Conservation (phyloP, 164 flowering plant species). For the Saururus chinensis region DNA sequence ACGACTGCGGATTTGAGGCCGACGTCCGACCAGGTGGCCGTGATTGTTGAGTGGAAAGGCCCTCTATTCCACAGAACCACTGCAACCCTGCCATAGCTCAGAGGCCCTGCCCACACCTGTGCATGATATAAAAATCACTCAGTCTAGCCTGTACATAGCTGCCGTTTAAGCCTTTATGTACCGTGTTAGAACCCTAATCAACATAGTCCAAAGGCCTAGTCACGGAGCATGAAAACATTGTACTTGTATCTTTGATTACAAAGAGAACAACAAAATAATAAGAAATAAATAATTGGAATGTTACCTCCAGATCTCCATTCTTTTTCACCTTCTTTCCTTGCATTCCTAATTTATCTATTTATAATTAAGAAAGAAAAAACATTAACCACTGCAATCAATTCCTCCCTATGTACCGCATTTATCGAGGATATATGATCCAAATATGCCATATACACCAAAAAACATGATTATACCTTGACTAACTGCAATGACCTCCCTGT, state of each 20-base stretch:
- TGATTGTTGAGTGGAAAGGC: constrained; percentile 31
- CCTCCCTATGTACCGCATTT: not conserved
- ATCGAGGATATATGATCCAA: not conserved
- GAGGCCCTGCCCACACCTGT: constrained; percentile 80
- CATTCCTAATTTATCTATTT: constrained; percentile 57
- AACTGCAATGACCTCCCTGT: constrained; percentile 65
- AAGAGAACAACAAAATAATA: not conserved
- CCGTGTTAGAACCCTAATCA: no score
- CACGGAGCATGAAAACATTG: no score
- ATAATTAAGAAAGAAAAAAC: not conserved
- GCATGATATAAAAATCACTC: not conserved
- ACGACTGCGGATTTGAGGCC: constrained; percentile 30
- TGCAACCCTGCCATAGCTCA: constrained; percentile 33
- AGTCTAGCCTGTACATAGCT: no score
- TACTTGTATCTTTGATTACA: no score
- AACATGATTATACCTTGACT: constrained; percentile 47
- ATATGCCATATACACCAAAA: no score
- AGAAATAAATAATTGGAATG: not conserved
- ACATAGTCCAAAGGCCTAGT: no score
- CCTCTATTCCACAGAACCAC: constrained; percentile 64
- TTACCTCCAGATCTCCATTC: constrained; percentile 58
- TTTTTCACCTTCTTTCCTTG: constrained; percentile 63
- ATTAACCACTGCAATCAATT: not conserved
- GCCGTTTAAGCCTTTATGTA: no score
- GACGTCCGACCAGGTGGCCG: constrained; percentile 46